Base-by-base conservation (phyloP, 2,329 filamentous ascomycete genomes). In the Sarocladiaceae sp. region DNA sequence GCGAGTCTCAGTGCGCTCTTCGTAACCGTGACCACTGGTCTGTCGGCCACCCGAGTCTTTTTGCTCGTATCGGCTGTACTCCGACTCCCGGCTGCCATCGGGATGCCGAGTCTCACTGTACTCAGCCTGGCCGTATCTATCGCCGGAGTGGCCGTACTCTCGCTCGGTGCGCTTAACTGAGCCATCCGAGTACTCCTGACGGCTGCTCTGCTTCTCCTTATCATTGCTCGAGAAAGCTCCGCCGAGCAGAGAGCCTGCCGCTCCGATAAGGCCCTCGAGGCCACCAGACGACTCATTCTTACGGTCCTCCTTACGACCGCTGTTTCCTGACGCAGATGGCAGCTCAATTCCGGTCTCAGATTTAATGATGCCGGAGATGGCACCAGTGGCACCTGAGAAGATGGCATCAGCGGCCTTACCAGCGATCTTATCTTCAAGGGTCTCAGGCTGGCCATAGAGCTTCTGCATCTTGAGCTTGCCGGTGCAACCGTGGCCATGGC, bases 401-500 rank as follows among this genome's bases (percentile, higher is more conserved):
- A 83, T 74, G 34, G 72, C 74, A 41, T 68, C 69, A 11, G 78
- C 79, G 12, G 75, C 75, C 7, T 69, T 70, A 35, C 68, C 67
- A 12, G 76, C 74, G 51, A 81, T 78, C 54, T 72, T 71, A 56
- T 77, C 76, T 55, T 78, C 73, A 32, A 73, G 55, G 23, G 68
- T 73, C 47, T 73, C 69, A 3, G 63, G 64, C 11, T 65, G 65
- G 24, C 67, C 63, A 47, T 75, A 78, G 51, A 77, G 75, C 64
- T 85, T 89, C 50, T 82, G 80, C 77, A 94, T 85, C 51, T 82
- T 77, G 10, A 95, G 71, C 63, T 89, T 89, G 48, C 86, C 82
- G 48, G 68, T 72, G 58, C 88, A 95, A 43, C 88, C 88, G 59
- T 95, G 88, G 11, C 86, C 86, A 58, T 90, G 88, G 5, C 90